Percentiles rank a stretch among this genome's conserved stretches.
Evolutionary conservation across 768 basidiomycete genomes (phyloP).

Genomic region (Amanita brunnescens): DNA sequence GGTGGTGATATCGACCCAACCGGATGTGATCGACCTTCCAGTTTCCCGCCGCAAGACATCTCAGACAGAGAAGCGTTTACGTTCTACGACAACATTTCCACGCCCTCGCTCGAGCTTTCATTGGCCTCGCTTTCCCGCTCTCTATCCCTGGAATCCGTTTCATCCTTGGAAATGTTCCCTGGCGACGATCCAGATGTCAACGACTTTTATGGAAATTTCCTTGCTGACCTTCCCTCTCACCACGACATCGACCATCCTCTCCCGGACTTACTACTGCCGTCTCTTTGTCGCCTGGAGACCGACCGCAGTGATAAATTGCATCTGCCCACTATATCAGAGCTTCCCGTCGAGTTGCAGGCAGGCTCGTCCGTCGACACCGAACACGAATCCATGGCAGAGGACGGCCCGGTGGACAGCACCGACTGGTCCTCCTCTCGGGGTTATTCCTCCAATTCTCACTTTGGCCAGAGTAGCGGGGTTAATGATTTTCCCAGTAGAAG

Average conservation of each 20-base stretch:
- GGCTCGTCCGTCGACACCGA: background rate
- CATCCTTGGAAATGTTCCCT: constrained; percentile 22
- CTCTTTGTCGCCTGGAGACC: background rate
- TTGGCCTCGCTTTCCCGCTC: constrained; percentile 34
- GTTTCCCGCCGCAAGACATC: background rate
- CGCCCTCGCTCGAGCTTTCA: constrained; percentile 24
- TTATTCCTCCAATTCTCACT: constrained; percentile 1
- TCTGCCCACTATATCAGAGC: background rate
- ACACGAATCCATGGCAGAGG: background rate
- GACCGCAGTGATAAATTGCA: background rate
- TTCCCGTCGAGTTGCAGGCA: background rate
- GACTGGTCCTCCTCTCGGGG: constrained; percentile 12
- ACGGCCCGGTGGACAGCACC: constrained; percentile 15
- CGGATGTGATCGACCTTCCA: background rate
- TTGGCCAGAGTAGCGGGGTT: constrained; percentile 6
- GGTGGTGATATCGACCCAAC: background rate
- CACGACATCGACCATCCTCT: background rate
- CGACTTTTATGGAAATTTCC: constrained; percentile 11
- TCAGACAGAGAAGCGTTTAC: constrained; percentile 4
- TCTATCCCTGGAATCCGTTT: constrained; percentile 28
- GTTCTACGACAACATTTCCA: constrained; percentile 25
- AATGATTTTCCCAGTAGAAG: constrained; percentile 8
- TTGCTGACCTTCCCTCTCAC: background rate
- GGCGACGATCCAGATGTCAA: constrained; percentile 8
- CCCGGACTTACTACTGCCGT: background rate